phyloP scores from a whole-genome alignment of 108 stramenopile species.

The Skeletonema marinoi region DNA sequence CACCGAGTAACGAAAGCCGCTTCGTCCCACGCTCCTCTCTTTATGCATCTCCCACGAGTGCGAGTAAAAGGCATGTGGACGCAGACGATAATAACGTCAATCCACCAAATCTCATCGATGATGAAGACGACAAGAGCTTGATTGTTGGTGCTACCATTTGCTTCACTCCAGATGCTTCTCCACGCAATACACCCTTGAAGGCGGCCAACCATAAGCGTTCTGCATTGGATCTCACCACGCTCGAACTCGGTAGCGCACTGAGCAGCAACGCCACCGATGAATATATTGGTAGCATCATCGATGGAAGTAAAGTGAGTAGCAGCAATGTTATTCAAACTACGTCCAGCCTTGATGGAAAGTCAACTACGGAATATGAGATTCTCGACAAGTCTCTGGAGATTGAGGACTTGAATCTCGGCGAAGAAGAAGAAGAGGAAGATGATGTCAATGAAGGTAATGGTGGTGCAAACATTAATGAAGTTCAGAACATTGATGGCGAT shows the following conservation, averaged over 20 bases:
- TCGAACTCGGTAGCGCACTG: neutral
- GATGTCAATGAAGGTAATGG: neutral
- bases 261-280: slow-evolving; percentile 2
- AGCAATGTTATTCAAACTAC: slow-evolving; percentile 10
- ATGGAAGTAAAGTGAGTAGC: slow-evolving; percentile 12
- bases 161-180: slow-evolving; percentile 46
- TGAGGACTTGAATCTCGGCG: slow-evolving; percentile 37
- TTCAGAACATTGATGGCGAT: neutral
- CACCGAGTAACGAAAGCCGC: slow-evolving; percentile 43
- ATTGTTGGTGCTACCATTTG: slow-evolving; percentile 49
- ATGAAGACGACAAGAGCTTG: slow-evolving; percentile 15
- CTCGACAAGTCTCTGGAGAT: slow-evolving; percentile 23
- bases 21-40: slow-evolving; percentile 47
- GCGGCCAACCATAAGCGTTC: neutral
- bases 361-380: slow-evolving; percentile 31
- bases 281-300: slow-evolving; percentile 25
- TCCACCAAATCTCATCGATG: neutral
- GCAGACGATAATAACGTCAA: neutral
- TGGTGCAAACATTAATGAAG: neutral
- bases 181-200: slow-evolving; percentile 8
- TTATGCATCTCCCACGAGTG: slow-evolving; percentile 15
- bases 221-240: neutral
- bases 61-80: slow-evolving; percentile 12
- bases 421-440: slow-evolving; percentile 9
- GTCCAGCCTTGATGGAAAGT: slow-evolving; percentile 15